Evolutionary conservation across 345 rosid genomes (phyloP).

Genomic region (Tarenaya hassleriana): DNA sequence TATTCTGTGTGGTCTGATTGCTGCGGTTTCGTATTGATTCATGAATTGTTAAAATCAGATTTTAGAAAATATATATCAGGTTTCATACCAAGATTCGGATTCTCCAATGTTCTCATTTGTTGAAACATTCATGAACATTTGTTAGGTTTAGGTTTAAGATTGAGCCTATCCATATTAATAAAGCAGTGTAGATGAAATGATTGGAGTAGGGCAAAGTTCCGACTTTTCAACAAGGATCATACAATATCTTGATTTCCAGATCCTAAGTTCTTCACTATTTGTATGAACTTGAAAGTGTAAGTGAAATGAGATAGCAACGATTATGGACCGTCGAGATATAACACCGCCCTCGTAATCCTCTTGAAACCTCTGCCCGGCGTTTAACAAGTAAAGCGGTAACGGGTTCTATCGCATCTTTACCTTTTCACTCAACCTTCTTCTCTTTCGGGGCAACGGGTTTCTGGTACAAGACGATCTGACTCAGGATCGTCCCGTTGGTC

Average conservation of each 20-base stretch:
- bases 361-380: no score
- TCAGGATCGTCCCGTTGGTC: conserved; percentile 59
- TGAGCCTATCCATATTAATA: background rate
- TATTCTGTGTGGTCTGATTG: no score
- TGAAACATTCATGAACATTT: background rate
- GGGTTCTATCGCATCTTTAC: background rate
- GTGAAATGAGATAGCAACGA: no score
- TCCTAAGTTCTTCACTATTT: no score
- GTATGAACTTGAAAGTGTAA: no score
- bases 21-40: background rate
- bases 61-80: no score
- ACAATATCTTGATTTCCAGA: no score
- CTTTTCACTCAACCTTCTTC: conserved; percentile 47
- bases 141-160: background rate
- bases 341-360: no score
- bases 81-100: background rate
- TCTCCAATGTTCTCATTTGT: background rate
- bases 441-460: conserved; percentile 44
- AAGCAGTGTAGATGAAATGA: background rate
- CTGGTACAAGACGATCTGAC: conserved; percentile 54
- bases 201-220: no score
- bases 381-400: no score
- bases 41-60: background rate
- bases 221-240: no score
- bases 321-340: no score